phyloP scores from a whole-genome alignment of 306 rosid species.

The Alnus glutinosa region DNA sequence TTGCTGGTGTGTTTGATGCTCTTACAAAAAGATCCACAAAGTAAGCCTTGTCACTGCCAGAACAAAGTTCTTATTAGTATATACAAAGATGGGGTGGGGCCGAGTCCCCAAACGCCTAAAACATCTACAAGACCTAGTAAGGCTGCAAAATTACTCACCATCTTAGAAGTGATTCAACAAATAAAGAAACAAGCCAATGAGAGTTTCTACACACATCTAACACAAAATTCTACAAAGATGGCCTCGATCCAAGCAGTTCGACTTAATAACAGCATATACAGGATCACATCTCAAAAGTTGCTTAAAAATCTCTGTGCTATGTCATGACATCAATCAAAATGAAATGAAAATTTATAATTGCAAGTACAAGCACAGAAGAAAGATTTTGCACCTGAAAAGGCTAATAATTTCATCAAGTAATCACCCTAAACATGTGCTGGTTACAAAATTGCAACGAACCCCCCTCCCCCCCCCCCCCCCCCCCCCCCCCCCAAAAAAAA shows the following conservation, averaged over 20 bases:
- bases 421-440: neutral
- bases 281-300: neutral
- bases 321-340: neutral
- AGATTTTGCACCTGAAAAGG: neutral
- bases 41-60: slow-evolving; percentile 84
- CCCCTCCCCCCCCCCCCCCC: neutral
- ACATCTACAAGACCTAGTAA: neutral
- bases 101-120: neutral
- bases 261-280: neutral
- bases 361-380: neutral
- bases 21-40: slow-evolving; percentile 97
- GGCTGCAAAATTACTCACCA: neutral
- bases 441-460: neutral
- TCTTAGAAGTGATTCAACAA: neutral
- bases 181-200: neutral
- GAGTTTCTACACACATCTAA: neutral
- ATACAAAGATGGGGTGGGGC: neutral
- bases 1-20: slow-evolving; percentile 96
- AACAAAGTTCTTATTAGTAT: slow-evolving; percentile 18
- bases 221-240: neutral
- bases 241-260: neutral
- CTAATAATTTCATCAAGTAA: neutral
- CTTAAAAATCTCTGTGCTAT: neutral
- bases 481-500: neutral
- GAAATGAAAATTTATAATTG: neutral